Percentiles rank a stretch among this genome's conserved stretches.
These are phyloP conservation scores for Euclidium syriacum DNA, from an alignment of 345 rosid genomes.

Conservation along the genomic window DNA sequence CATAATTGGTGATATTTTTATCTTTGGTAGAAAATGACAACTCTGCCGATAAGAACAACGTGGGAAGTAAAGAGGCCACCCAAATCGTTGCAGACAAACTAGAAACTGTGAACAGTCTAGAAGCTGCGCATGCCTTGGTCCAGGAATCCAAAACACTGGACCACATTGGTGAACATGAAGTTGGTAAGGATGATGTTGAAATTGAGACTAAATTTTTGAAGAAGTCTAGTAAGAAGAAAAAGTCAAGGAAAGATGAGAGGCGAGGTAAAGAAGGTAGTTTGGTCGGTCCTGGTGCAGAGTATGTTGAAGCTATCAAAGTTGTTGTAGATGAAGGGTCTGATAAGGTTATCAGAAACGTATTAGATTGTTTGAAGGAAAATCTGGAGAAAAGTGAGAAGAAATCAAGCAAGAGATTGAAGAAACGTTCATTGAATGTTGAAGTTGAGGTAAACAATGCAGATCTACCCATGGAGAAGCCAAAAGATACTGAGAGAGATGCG, in stretches of 20 bases:
- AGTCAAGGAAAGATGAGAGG: conserved; percentile 34
- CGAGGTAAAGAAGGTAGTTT: conserved; percentile 6
- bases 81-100: too few relatives aligned
- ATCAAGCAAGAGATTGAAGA: conserved; percentile 42
- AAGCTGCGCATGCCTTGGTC: neutral
- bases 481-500: conserved; percentile 12
- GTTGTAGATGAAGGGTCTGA: conserved; percentile 35
- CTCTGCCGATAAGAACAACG: neutral
- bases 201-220: conserved; percentile 14
- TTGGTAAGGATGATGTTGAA: neutral
- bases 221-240: conserved; percentile 43
- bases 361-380: conserved; percentile 43
- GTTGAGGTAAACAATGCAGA: conserved; percentile 26
- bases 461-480: conserved; percentile 12
- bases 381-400: conserved; percentile 30
- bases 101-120: too few relatives aligned
- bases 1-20: neutral
- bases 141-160: conserved; percentile 4
- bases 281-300: conserved; percentile 23
- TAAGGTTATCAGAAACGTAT: conserved; percentile 40
- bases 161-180: neutral
- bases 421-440: conserved; percentile 19
- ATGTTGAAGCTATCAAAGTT: conserved; percentile 14
- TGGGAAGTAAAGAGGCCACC: conserved; percentile 3
- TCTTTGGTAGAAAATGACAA: neutral